Evolutionary conservation across 805 yeast species (phyloP), one percentile per base, ranked within the genome.

Genomic region (Lipomyces japonicus): DNA sequence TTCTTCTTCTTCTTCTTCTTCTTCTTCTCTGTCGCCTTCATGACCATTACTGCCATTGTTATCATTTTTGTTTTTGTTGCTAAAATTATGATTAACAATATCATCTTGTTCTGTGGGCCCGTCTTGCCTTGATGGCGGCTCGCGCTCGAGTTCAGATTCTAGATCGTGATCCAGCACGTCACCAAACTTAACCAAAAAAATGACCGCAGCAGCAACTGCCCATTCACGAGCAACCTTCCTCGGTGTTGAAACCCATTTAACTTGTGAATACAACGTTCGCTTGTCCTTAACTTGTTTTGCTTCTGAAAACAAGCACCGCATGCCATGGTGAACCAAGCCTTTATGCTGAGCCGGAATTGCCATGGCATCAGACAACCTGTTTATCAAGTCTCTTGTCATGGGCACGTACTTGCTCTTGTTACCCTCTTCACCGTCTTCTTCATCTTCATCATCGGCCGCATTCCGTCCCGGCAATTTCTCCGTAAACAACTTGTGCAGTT

Each of bases 121-220:
- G 37, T 34, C 37, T 18, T 14, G 37, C n/a, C 37, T 34, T 18
- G 6, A 6, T 9, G 37, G 7, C 37, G 21, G 37, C 19, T 34
- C 16, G 37, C 12, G n/a, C 12, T 28, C 31, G 31, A 28, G 31
- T 12, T 28, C 31, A 12, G 12, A 28, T 28, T 28, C 31, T 7
- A 6, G 37, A 22, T 35, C 34, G 23, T 9, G 28, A 3, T 38
- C 51, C 3, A 42, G 39, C 19, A 37, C 41, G 21, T 46, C 50
- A 26, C 56, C 56, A 22, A 34, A 48, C 30, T 28, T 16, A 6
- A 46, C 24, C 12, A 42, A 39, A 22, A 48, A 52, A 16, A 52
- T 19, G 4, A 43, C 42, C 4, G 56, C 52, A 2, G 50, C 56
- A 19, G 45, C 22, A 16, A 38, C 46, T 9, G 48, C 44, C 52